A percentile compares a stretch with the other conserved stretches of the same genome.
phyloP scores from a whole-genome alignment of 202 grass and related monocot species.

The Setaria viridis region DNA sequence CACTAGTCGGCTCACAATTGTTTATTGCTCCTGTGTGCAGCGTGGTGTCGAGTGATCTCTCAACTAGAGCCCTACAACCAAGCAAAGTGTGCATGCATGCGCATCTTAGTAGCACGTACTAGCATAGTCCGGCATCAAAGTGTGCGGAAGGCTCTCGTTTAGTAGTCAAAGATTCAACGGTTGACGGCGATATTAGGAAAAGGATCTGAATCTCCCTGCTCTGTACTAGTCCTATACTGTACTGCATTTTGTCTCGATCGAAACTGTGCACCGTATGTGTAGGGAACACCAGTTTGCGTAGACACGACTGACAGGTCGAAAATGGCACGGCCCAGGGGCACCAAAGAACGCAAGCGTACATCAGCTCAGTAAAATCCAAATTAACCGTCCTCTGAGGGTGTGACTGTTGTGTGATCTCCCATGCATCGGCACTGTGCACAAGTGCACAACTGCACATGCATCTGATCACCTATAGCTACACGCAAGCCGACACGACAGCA shows the following conservation, averaged over 20 bases:
- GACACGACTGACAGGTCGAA: not conserved
- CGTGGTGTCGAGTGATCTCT: not conserved
- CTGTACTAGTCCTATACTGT: too few relatives aligned
- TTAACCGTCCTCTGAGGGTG: not conserved
- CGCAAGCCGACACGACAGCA: conserved; percentile 28
- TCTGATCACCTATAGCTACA: not conserved
- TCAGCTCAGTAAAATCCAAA: not conserved
- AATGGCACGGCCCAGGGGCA: not conserved
- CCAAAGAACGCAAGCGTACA: not conserved
- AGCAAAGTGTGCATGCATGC: not conserved
- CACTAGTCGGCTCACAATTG: not conserved
- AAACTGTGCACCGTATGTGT: not conserved
- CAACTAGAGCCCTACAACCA: not conserved
- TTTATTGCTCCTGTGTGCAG: not conserved
- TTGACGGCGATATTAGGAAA: not conserved
- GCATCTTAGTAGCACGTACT: not conserved
- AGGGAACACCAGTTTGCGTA: not conserved
- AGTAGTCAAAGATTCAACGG: not conserved
- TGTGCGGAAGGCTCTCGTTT: not conserved
- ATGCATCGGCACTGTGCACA: not conserved
- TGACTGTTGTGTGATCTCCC: too few relatives aligned
- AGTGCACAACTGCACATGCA: not conserved
- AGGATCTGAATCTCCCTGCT: not conserved
- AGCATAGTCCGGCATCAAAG: not conserved
- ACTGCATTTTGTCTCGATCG: not conserved